Base-by-base conservation (phyloP, 495 filamentous ascomycete genomes). In the Penicillium alfredii region DNA sequence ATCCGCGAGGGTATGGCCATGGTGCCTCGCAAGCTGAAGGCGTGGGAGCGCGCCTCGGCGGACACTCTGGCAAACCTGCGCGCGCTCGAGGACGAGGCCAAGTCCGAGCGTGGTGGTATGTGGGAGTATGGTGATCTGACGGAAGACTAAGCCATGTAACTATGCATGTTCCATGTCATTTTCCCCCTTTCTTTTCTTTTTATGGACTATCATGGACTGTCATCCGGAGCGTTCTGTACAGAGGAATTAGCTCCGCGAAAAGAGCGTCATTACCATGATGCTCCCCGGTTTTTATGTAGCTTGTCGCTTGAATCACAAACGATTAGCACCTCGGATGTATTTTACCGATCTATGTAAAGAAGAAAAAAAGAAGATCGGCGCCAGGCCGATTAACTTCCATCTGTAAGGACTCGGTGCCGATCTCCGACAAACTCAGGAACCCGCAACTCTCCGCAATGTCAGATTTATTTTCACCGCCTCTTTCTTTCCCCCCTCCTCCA, bases 71-170 rank as follows among this genome's bases (percentile, higher is more conserved):
- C 61, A 7, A 54, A 63, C 36, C 69, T 95, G 38, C 77, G 67
- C 42, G 71, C 73, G 50, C 74, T 76, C 38, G 80, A 94, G 66
- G 64, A 72, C 10, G 71, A 79, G 61, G 92, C 93, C 3, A 92
- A 86, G 72, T 59, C 71, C 6, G 77, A 77, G 42, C 76, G 84
- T 38, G 70, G 77, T 35, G 93, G 93, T 28, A 90, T 95, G 71
- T 97, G 88, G 88, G 89, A 97, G 71, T 97, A 97, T 66, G 93
- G 93, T 39, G 93, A 97, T 63, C 67, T 93, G 58, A 88, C 82
- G 10, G 87, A 90, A 66, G 88, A 94, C 61, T 86, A 80, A 53
- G 23, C 2, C 23, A 25, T 25, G 23, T 25, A 25, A 25, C 23
- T 25, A 25, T 25, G 11, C 11, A 25, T 25, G 8, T 8, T 5